A percentile compares a stretch with the other conserved stretches of the same genome.
Conservation (phyloP, 805 yeast species). For the Kuraishia ogatae region DNA sequence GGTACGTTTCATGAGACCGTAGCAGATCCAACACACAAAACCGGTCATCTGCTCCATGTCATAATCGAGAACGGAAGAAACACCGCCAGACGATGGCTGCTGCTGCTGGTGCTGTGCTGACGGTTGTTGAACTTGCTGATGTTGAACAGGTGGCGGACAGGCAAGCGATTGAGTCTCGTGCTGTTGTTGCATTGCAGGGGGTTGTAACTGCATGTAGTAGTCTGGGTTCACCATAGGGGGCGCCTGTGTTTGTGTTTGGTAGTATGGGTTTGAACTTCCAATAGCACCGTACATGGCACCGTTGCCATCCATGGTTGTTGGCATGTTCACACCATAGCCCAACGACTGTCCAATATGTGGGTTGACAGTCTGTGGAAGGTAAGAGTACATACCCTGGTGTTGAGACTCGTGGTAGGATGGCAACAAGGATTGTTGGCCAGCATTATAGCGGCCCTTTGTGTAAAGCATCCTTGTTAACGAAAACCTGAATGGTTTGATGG, state of each 20-base stretch:
- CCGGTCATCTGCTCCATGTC: conserved; percentile 72
- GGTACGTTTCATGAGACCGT: conserved; percentile 52
- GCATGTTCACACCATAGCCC: conserved; percentile 6
- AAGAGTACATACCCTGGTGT: background rate
- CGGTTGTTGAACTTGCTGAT: conserved; percentile 27
- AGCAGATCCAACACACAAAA: conserved; percentile 68
- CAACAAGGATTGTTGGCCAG: background rate
- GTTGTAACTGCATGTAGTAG: conserved; percentile 7
- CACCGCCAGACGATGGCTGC: conserved; percentile 52
- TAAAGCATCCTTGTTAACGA: conserved; percentile 1
- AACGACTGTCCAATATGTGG: conserved; percentile 3
- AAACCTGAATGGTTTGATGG: background rate
- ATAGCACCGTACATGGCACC: background rate
- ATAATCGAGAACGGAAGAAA: conserved; percentile 69
- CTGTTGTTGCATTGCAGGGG: background rate
- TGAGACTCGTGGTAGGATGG: background rate
- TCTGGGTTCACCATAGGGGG: conserved; percentile 5
- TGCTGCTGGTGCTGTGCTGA: conserved; percentile 8
- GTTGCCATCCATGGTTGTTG: conserved; percentile 8
- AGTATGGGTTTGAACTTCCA: background rate
- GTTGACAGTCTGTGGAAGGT: background rate
- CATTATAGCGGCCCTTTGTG: background rate
- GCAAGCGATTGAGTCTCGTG: background rate
- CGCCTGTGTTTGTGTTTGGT: conserved; percentile 5
- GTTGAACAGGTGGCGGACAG: conserved; percentile 22